These are phyloP conservation scores for Myriosclerotinia curreyana DNA, from an alignment of 2,329 filamentous ascomycete genomes.

Conservation along the genomic window DNA sequence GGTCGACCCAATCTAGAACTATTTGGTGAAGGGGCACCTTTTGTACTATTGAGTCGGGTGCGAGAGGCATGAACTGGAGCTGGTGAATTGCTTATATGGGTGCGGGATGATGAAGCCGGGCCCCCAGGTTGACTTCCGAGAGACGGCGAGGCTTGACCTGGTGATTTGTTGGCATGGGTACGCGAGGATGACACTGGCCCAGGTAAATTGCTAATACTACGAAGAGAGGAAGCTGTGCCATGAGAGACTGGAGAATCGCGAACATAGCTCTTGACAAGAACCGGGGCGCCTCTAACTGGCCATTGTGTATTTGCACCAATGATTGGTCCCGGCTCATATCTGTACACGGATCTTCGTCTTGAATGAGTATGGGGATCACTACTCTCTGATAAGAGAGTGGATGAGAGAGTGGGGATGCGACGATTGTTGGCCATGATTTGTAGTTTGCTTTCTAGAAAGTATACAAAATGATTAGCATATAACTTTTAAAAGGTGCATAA, in stretches of 20 bases:
- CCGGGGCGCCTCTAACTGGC: neutral
- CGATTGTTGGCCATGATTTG: neutral
- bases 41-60: neutral
- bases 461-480: neutral
- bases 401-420: neutral
- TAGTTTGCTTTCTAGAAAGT: neutral
- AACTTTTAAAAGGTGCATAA: neutral
- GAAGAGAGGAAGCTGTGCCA: neutral
- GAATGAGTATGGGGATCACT: neutral
- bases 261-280: neutral
- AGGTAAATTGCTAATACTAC: slow-evolving; percentile 2
- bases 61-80: neutral
- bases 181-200: neutral
- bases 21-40: neutral
- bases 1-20: neutral
- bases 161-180: neutral
- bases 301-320: neutral
- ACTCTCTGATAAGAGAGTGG: neutral
- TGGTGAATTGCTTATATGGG: neutral
- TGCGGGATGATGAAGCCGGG: neutral
- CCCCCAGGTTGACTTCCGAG: neutral
- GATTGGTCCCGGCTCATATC: neutral
- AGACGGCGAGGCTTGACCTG: neutral
- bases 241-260: neutral
- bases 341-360: neutral